Conservation (phyloP, 2,329 filamentous ascomycete genomes). For the Epichloe glyceriae region DNA sequence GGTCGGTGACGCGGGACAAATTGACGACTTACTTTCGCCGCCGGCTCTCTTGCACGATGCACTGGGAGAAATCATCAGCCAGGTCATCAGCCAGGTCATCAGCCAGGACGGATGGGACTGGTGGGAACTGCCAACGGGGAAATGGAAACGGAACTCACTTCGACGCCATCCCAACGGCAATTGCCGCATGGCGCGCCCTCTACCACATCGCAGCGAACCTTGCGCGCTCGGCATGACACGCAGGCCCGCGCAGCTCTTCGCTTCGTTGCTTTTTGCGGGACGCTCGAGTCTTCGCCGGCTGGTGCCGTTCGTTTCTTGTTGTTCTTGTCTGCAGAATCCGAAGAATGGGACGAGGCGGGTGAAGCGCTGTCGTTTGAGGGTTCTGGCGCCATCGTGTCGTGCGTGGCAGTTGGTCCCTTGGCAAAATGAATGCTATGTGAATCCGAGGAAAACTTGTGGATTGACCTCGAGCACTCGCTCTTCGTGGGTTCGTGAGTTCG, state of each 20-base stretch:
- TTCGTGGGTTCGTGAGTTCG: background rate
- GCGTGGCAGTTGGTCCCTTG: background rate
- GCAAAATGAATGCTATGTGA: too few species aligned
- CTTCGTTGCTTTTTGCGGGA: constrained; percentile 46
- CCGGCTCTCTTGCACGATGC: constrained; percentile 67
- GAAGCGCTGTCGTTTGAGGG: constrained; percentile 15
- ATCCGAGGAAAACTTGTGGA: background rate
- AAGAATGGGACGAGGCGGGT: constrained; percentile 15
- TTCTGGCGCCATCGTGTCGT: constrained; percentile 10
- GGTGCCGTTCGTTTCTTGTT: constrained; percentile 22
- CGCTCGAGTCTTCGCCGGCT: constrained; percentile 15
- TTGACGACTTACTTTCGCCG: constrained; percentile 60
- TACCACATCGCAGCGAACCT: constrained; percentile 88
- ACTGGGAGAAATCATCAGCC: constrained; percentile 23
- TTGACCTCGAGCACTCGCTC: too few species aligned
- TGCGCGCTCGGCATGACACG: constrained; percentile 75
- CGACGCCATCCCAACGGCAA: constrained; percentile 67
- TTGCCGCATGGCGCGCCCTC: constrained; percentile 81
- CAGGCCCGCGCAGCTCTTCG: constrained; percentile 84
- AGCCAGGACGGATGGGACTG: background rate
- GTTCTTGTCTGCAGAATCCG: constrained; percentile 14
- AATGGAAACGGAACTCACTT: constrained; percentile 23
- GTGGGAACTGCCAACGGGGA: too few species aligned
- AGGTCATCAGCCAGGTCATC: too few species aligned
- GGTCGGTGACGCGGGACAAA: constrained; percentile 1